Evolutionary conservation across 1,284 basidiomycete species (phyloP).

Genomic region (Malassezia globosa): DNA sequence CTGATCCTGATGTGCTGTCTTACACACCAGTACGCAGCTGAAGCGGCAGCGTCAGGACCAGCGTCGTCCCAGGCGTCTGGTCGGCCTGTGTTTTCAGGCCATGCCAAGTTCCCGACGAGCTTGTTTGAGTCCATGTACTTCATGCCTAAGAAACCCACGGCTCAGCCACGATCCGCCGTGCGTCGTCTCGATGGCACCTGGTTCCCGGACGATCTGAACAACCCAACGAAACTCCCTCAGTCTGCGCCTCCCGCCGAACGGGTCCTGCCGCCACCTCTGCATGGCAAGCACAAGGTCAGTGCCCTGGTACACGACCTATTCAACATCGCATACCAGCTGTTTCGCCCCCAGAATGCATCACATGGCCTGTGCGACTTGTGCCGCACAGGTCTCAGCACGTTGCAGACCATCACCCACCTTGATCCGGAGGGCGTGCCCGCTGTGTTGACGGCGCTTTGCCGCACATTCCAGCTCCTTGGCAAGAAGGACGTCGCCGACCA

Average conservation of each 20-base stretch:
- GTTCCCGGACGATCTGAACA: conserved; percentile 53
- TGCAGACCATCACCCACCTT: conserved; percentile 58
- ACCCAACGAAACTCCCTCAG: conserved; percentile 56
- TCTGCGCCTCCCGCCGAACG: background rate
- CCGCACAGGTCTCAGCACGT: conserved; percentile 56
- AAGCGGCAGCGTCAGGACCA: background rate
- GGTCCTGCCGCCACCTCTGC: background rate
- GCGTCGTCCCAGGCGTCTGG: background rate
- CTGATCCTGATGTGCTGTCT: too few species aligned
- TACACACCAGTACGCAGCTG: too few species aligned
- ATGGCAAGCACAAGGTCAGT: background rate
- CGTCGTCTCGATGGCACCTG: conserved; percentile 24
- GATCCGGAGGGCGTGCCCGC: conserved; percentile 57
- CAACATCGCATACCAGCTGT: conserved; percentile 50
- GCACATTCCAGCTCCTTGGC: conserved; percentile 49
- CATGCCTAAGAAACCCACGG: conserved; percentile 17
- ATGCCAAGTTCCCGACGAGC: conserved; percentile 34
- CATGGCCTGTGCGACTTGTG: conserved; percentile 56
- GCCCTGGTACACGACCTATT: conserved; percentile 1
- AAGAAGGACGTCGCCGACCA: conserved; percentile 48
- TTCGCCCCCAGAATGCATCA: conserved; percentile 40
- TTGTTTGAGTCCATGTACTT: conserved; percentile 31
- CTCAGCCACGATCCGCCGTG: conserved; percentile 26
- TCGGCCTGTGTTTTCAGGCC: conserved; percentile 27
- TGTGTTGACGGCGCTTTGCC: conserved; percentile 56